Conservation (phyloP, 768 basidiomycete species). For the Pleurotus citrinopileatus region DNA sequence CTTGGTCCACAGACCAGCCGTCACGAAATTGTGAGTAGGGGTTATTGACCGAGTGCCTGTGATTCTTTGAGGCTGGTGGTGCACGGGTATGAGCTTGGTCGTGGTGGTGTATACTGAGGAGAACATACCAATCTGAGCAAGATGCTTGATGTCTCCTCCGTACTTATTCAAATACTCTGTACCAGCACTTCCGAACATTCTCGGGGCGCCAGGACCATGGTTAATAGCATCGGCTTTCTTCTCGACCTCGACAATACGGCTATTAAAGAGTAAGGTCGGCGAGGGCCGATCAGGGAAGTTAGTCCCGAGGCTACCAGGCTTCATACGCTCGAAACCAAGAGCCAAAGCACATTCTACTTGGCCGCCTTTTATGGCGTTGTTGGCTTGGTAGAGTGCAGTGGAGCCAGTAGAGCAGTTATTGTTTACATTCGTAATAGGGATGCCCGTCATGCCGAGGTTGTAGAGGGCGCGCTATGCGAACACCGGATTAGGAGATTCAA, state of each 20-base stretch:
- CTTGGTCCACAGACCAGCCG: conserved; percentile 72
- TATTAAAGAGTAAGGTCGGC: conserved; percentile 45
- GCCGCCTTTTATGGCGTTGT: conserved; percentile 66
- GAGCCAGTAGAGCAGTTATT: conserved; percentile 87
- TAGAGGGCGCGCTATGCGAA: conserved; percentile 65
- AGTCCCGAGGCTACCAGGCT: conserved; percentile 66
- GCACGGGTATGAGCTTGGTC: background rate
- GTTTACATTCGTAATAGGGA: conserved; percentile 85
- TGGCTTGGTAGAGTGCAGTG: conserved; percentile 73
- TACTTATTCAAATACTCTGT: conserved; percentile 78
- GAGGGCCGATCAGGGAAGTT: conserved; percentile 55
- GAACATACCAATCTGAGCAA: conserved; percentile 72
- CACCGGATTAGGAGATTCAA: conserved; percentile 1
- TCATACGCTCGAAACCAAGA: conserved; percentile 86
- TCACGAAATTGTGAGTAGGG: conserved; percentile 85
- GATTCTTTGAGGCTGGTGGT: conserved; percentile 72
- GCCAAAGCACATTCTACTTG: conserved; percentile 75
- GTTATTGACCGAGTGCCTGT: conserved; percentile 77
- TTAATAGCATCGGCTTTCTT: conserved; percentile 50
- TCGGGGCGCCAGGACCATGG: conserved; percentile 65
- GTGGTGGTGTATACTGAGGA: too few relatives aligned
- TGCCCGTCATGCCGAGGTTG: conserved; percentile 78
- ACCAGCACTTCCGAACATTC: conserved; percentile 73
- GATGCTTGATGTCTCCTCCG: conserved; percentile 61
- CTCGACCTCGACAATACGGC: conserved; percentile 49